Percentiles rank a stretch among this genome's conserved stretches.
Conservation (phyloP, 371 early-diverging fungal genomes). For the Mucor ambiguus region DNA sequence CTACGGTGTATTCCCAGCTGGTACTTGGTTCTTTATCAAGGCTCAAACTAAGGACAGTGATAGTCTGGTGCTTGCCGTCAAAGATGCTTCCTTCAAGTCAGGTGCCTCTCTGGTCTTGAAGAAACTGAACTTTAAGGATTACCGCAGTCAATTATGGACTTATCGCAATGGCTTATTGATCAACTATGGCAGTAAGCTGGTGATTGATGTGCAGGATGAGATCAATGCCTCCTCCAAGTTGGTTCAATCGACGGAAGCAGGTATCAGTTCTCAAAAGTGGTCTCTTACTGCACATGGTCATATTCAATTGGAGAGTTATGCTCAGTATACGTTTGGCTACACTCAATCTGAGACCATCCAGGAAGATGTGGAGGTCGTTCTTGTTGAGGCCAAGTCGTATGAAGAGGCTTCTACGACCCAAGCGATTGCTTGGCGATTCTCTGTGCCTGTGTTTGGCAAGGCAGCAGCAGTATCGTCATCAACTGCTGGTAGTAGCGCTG, state of each 20-base stretch:
- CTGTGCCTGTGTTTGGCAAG: constrained; percentile 46
- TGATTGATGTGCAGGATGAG: constrained; percentile 37
- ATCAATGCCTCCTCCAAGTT: constrained; percentile 22
- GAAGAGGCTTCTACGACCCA: constrained; percentile 15
- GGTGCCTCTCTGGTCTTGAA: constrained; percentile 24
- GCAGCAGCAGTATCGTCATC: neutral
- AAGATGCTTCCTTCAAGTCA: constrained; percentile 14
- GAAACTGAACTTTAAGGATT: constrained; percentile 39
- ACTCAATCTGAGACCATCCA: constrained; percentile 9
- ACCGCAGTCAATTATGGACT: constrained; percentile 54
- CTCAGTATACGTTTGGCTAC: constrained; percentile 32
- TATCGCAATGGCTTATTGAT: constrained; percentile 51
- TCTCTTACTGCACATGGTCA: constrained; percentile 39
- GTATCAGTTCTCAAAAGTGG: constrained; percentile 40
- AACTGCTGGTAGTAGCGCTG: neutral
- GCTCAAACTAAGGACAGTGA: constrained; percentile 19
- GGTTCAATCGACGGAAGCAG: constrained; percentile 27
- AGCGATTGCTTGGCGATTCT: constrained; percentile 39
- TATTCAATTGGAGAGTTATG: constrained; percentile 38
- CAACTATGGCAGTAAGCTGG: constrained; percentile 55
- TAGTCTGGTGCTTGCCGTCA: constrained; percentile 37
- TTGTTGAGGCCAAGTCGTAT: constrained; percentile 13
- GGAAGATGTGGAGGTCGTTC: constrained; percentile 13
- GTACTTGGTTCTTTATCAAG: constrained; percentile 47
- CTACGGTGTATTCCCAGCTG: constrained; percentile 40